Base-by-base conservation (phyloP, 2,329 filamentous ascomycete species). In the Emydomyces testavorans region DNA sequence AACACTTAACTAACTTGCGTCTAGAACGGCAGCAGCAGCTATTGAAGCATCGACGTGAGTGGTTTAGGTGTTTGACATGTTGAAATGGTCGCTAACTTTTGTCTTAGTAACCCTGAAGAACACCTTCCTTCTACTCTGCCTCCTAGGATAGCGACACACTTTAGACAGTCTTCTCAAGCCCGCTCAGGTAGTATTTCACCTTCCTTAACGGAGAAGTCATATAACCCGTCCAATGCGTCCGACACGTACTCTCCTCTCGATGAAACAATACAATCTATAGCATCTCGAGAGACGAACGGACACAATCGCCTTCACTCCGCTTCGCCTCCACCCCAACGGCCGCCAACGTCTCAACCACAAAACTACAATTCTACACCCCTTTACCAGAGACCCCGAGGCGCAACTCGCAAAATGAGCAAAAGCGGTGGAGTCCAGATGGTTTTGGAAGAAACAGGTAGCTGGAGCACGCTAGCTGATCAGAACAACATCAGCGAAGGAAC, bases 391-490 rank as follows among this genome's bases (percentile, higher is more conserved):
- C 73, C 73, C 11, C 72, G 76, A 34, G 77, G 77, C 26, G 78
- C 77, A 23, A 81, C 82, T 50, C 77, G 85, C 45, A 83, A 86
- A 49, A 80, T 79, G 49, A 86, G 82, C 56, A 82, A 85, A 58
- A 78, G 82, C 2, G 89, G 89, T 46, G 90, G 90, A 15, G 80
- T 95, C 48, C 87, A 94, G 65, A 85, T 95, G 57, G 89, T 92
- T 16, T 76, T 96, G 31, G 89, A 94, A 57, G 88, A 88, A 59
- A 80, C 82, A 13, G 85, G 87, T 51, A 90, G 84, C 64, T 96
- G 89, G 90, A 89, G 84, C 39, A 85, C 94, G 53, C 76, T 95
- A 62, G 86, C 87, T 41, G 82, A 89, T 51, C 84, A 89, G 58
- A 89, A 87, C 58, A 77, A 82, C 43, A 88, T 82, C 2, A 71